phyloP scores from a whole-genome alignment of 2,329 filamentous ascomycete species.

The Myriosclerotinia scirpicola region DNA sequence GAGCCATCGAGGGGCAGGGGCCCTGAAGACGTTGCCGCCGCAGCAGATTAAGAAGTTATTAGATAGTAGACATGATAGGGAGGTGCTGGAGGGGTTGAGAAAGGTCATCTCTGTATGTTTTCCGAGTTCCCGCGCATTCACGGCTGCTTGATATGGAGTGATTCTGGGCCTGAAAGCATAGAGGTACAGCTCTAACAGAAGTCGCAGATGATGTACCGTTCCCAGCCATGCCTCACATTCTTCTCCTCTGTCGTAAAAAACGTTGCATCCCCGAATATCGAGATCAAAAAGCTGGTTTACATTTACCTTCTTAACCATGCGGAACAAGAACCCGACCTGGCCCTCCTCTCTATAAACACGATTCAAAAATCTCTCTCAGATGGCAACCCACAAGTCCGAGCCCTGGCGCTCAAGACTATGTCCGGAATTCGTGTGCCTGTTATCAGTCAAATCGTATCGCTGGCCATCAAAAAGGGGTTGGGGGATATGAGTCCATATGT shows the following conservation, averaged over 20 bases:
- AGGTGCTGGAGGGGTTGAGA: conserved; percentile 87
- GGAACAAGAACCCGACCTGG: conserved; percentile 92
- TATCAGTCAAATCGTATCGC: conserved; percentile 93
- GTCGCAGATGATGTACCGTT: conserved; percentile 88
- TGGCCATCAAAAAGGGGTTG: conserved; percentile 91
- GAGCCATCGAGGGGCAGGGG: conserved; percentile 52
- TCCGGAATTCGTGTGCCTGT: conserved; percentile 95
- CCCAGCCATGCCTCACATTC: conserved; percentile 83
- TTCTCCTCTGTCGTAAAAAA: conserved; percentile 99
- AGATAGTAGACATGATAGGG: conserved; percentile 89
- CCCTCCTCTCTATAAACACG: conserved; percentile 94
- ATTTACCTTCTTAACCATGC: conserved; percentile 97
- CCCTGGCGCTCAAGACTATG: conserved; percentile 94
- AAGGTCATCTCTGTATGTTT: conserved; percentile 76
- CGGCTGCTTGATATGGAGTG: neutral
- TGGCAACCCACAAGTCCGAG: conserved; percentile 83
- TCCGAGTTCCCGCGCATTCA: neutral
- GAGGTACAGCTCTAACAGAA: conserved; percentile 22
- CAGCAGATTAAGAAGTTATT: conserved; percentile 90
- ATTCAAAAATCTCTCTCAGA: conserved; percentile 98
- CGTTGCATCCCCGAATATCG: conserved; percentile 87
- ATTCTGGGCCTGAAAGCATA: neutral
- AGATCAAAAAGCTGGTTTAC: conserved; percentile 98
- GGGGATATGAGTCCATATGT: conserved; percentile 95
- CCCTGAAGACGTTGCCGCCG: conserved; percentile 68